Conservation (phyloP, 2,329 filamentous ascomycete species). For the Arachnomyces sp. region DNA sequence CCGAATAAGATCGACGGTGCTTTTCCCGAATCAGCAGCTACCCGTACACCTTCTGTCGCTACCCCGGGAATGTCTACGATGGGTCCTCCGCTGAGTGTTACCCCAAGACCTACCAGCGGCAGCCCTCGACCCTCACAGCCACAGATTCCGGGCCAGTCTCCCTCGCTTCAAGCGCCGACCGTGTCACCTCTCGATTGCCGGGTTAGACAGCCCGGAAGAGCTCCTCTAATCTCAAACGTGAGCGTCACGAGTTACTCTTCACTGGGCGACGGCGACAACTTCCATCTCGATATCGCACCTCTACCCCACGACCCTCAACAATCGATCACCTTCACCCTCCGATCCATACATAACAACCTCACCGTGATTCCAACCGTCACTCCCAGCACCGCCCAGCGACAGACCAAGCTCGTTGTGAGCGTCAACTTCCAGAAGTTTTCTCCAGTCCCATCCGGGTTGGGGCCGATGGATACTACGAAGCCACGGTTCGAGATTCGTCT, state of each 20-base stretch:
- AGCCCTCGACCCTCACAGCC: conserved; percentile 33
- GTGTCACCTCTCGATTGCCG: conserved; percentile 33
- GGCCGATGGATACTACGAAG: conserved; percentile 45
- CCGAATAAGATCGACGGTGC: background rate
- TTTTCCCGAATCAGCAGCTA: background rate
- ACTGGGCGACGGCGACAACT: conserved; percentile 54
- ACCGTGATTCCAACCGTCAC: conserved; percentile 63
- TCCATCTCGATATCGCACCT: conserved; percentile 58
- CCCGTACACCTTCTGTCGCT: conserved; percentile 11
- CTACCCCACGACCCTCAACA: conserved; percentile 61
- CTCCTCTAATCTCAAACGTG: conserved; percentile 56
- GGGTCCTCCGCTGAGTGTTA: conserved; percentile 29
- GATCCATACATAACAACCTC: conserved; percentile 60
- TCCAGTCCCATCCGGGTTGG: conserved; percentile 50
- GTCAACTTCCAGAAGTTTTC: conserved; percentile 59
- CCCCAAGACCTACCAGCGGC: conserved; percentile 30
- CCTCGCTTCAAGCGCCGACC: conserved; percentile 24
- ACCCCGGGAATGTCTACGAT: conserved; percentile 24
- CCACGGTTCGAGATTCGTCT: conserved; percentile 71
- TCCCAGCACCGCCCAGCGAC: conserved; percentile 55
- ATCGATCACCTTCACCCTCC: conserved; percentile 63
- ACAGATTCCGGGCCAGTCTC: conserved; percentile 20
- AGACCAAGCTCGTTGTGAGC: conserved; percentile 69
- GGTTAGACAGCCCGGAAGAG: conserved; percentile 40
- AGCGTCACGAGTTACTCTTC: conserved; percentile 61